A percentile compares a stretch with the other conserved stretches of the same genome.
Conservation (phyloP, 2,329 filamentous ascomycete species). For the Colletotrichum coccodes region DNA sequence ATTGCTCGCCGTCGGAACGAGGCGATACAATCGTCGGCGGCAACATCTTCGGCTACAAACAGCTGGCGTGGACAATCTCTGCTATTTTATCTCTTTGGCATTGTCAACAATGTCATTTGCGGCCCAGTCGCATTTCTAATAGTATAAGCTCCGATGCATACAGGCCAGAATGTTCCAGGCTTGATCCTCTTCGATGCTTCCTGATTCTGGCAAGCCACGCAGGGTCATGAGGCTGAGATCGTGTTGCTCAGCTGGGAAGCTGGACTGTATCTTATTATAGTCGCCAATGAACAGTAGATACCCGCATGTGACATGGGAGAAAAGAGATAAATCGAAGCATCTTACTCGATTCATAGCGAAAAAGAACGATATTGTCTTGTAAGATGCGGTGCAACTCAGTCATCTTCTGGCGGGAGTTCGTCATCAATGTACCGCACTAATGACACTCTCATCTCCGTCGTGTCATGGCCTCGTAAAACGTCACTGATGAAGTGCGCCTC, state of each 20-base stretch:
- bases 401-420: conserved; percentile 95
- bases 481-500: conserved; percentile 97
- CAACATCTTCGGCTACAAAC: not conserved
- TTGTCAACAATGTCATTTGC: not conserved
- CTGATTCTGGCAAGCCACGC: not conserved
- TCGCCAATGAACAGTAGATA: not conserved
- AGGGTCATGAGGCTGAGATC: not conserved
- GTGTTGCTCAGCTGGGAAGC: not conserved
- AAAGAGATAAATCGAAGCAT: not conserved
- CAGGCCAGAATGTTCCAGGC: no score
- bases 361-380: not conserved
- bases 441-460: conserved; percentile 95
- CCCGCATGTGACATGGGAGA: not conserved
- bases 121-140: not conserved
- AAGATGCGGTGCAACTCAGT: conserved; percentile 60
- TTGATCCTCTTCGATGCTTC: not conserved
- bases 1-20: not conserved
- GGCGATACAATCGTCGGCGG: not conserved
- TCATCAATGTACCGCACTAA: conserved; percentile 96
- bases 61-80: not conserved
- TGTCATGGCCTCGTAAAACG: conserved; percentile 90
- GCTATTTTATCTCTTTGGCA: not conserved
- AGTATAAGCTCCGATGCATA: not conserved
- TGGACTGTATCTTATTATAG: not conserved
- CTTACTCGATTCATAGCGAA: not conserved